These are phyloP conservation scores for Ogataea saltuana DNA, from an alignment of 805 yeast genomes.

Conservation along the genomic window DNA sequence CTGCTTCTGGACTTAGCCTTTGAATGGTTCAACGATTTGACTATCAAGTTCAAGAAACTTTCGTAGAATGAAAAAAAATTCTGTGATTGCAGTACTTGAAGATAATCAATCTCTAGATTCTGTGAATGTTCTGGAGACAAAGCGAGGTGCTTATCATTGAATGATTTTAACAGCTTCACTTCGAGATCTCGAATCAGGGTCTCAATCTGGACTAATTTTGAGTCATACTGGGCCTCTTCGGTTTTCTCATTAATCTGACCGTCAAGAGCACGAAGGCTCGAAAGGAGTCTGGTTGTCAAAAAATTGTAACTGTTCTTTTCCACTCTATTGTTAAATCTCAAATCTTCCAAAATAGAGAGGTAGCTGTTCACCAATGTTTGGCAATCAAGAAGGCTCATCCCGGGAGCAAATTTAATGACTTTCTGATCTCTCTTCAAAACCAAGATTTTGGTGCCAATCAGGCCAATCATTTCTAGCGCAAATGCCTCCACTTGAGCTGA, in stretches of 20 bases:
- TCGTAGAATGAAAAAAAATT: conserved; percentile 47
- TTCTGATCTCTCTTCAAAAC: conserved; percentile 29
- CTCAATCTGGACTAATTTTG: neutral
- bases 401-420: conserved; percentile 6
- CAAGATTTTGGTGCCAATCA: conserved; percentile 53
- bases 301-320: conserved; percentile 8
- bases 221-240: neutral
- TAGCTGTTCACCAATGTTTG: conserved; percentile 8
- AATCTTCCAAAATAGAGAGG: conserved; percentile 5
- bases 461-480: conserved; percentile 61
- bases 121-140: neutral
- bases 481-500: conserved; percentile 47
- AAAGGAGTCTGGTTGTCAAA: conserved; percentile 13
- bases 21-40: conserved; percentile 48
- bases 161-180: conserved; percentile 5
- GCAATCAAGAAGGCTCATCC: conserved; percentile 14
- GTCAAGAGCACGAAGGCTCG: conserved; percentile 7
- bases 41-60: conserved; percentile 49
- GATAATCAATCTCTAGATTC: conserved; percentile 19
- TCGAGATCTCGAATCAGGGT: neutral
- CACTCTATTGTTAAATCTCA: conserved; percentile 7
- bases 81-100: conserved; percentile 31
- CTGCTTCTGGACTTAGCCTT: conserved; percentile 57
- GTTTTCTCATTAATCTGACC: neutral
- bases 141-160: conserved; percentile 8